Evolutionary conservation across 2,329 filamentous ascomycete genomes (phyloP).

Genomic region (Phyllosticta citriasiana): DNA sequence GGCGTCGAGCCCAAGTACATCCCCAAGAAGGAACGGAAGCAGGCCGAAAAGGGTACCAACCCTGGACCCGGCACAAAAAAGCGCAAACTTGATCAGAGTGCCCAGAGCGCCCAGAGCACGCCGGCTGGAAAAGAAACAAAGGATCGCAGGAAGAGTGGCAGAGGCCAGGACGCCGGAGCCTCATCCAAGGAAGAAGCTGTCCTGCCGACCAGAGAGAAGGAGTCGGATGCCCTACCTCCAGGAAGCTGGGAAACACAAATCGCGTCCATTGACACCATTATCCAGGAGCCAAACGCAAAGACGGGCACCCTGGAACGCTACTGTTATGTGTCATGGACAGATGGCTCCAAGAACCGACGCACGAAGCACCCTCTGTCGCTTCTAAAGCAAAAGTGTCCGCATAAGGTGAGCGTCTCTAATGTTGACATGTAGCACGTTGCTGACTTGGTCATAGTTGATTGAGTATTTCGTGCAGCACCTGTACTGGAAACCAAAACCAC

Average conservation of each 20-base stretch:
- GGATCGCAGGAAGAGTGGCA: neutral
- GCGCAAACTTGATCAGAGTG: slow-evolving; percentile 6
- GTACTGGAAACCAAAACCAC: slow-evolving; percentile 14
- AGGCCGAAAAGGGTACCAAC: slow-evolving; percentile 13
- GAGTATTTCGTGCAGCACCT: slow-evolving; percentile 42
- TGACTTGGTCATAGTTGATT: slow-evolving; percentile 29
- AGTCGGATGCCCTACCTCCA: slow-evolving; percentile 52
- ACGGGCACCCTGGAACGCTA: slow-evolving; percentile 44
- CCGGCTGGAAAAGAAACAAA: neutral
- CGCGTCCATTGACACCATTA: slow-evolving; percentile 59
- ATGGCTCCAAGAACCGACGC: slow-evolving; percentile 57
- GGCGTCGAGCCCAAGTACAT: slow-evolving; percentile 39
- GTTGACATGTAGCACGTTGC: neutral
- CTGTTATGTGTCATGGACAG: slow-evolving; percentile 65
- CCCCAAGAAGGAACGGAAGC: slow-evolving; percentile 14
- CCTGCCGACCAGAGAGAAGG: slow-evolving; percentile 26
- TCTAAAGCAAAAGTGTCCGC: slow-evolving; percentile 67
- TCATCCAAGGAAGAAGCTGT: slow-evolving; percentile 14
- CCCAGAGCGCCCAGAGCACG: neutral
- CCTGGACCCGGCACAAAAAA: neutral
- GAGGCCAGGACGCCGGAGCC: too few relatives aligned
- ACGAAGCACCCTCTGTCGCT: slow-evolving; percentile 49
- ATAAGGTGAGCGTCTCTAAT: slow-evolving; percentile 47
- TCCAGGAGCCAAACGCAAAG: slow-evolving; percentile 42
- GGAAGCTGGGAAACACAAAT: slow-evolving; percentile 73